phyloP scores from a whole-genome alignment of 257 asterid genomes.

The Leptodermis oblonga region DNA sequence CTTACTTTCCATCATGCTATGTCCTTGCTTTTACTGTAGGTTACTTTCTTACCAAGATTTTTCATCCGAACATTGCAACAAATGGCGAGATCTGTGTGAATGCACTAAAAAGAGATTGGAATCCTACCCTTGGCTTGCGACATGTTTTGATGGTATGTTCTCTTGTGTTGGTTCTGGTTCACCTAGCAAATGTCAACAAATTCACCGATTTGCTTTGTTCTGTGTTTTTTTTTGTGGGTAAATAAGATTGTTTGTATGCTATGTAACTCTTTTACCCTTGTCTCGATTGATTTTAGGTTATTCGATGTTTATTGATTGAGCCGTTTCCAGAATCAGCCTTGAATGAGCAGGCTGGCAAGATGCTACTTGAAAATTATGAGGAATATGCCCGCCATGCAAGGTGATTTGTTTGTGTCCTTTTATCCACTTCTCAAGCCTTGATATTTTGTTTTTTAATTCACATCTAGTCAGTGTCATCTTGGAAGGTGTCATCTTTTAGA shows the following conservation, averaged over 20 bases:
- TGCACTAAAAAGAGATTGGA: constrained; percentile 97
- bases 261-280: neutral
- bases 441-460: neutral
- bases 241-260: constrained; percentile 6
- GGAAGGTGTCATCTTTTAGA: neutral
- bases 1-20: neutral
- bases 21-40: constrained; percentile 38
- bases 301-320: constrained; percentile 89
- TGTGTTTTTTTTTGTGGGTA: neutral
- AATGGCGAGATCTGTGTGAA: constrained; percentile 94
- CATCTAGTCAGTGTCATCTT: neutral
- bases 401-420: constrained; percentile 27
- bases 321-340: constrained; percentile 98
- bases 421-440: neutral
- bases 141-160: constrained; percentile 77
- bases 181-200: neutral
- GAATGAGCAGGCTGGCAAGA: constrained; percentile 95
- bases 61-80: constrained; percentile 84
- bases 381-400: constrained; percentile 91
- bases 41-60: constrained; percentile 85
- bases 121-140: constrained; percentile 80
- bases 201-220: neutral
- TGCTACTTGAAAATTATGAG: constrained; percentile 86
- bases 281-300: constrained; percentile 47
- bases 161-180: neutral